Percentiles rank a stretch among this genome's conserved stretches.
Evolutionary conservation across 768 basidiomycete species (phyloP).

Genomic region (Tubosaeta sp.): DNA sequence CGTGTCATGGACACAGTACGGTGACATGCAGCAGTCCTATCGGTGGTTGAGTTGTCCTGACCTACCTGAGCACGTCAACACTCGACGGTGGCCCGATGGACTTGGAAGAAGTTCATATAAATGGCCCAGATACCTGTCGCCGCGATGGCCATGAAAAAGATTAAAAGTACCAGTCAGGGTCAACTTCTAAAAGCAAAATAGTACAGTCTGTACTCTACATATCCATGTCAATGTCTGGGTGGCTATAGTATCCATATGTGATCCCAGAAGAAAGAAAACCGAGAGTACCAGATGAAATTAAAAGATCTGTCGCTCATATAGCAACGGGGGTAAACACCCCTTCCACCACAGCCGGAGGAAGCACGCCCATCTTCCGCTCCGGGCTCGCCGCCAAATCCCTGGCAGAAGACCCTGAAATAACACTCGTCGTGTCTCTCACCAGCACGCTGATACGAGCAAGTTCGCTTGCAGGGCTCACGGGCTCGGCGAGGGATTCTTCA

Average conservation of each 20-base stretch:
- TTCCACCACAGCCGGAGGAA: constrained; percentile 15
- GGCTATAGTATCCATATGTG: constrained; percentile 14
- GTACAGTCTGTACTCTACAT: constrained; percentile 25
- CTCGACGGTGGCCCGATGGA: background rate
- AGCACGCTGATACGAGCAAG: constrained; percentile 23
- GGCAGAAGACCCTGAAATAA: constrained; percentile 23
- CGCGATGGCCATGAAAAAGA: background rate
- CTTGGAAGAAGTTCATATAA: constrained; percentile 1
- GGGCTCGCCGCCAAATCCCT: constrained; percentile 27
- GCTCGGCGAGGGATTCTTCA: constrained; percentile 35
- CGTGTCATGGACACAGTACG: too few species aligned
- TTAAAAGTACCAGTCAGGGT: background rate
- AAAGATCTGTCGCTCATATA: constrained; percentile 25
- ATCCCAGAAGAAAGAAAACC: constrained; percentile 6
- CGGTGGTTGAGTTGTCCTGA: too few species aligned
- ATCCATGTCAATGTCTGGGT: constrained; percentile 11
- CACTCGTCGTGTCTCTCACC: constrained; percentile 28
- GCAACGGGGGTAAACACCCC: constrained; percentile 23
- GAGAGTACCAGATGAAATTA: constrained; percentile 12
- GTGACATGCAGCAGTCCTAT: too few species aligned
- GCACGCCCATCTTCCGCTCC: constrained; percentile 19
- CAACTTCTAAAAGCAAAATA: constrained; percentile 22
- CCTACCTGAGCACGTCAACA: background rate
- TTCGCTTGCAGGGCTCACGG: constrained; percentile 31
- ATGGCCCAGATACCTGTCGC: too few species aligned